Evolutionary conservation across 2,329 filamentous ascomycete species (phyloP).

Genomic region (Elsinoe australis): DNA sequence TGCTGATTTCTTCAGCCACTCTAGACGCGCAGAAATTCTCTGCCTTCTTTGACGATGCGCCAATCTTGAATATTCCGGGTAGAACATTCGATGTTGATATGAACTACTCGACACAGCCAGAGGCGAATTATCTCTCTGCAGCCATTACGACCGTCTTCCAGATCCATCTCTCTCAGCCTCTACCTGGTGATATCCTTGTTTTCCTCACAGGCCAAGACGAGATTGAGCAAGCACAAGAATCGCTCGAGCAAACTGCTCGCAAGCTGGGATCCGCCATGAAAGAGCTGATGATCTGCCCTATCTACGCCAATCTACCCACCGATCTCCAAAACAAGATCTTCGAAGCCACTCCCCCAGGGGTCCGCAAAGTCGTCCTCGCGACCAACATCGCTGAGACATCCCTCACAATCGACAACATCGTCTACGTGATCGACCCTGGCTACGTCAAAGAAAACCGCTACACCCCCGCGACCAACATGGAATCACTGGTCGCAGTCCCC

Average conservation of each 20-base stretch:
- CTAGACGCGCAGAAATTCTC: slow-evolving; percentile 92
- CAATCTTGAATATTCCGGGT: slow-evolving; percentile 91
- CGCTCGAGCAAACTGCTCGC: slow-evolving; percentile 73
- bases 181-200: slow-evolving; percentile 76
- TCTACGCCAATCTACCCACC: slow-evolving; percentile 87
- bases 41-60: slow-evolving; percentile 82
- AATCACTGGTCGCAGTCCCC: slow-evolving; percentile 80
- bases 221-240: slow-evolving; percentile 79
- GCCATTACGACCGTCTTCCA: slow-evolving; percentile 92
- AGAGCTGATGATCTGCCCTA: slow-evolving; percentile 83
- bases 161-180: slow-evolving; percentile 78
- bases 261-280: slow-evolving; percentile 79
- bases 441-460: slow-evolving; percentile 95
- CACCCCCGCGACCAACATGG: slow-evolving; percentile 87
- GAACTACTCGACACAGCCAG: slow-evolving; percentile 81
- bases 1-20: slow-evolving; percentile 89
- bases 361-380: slow-evolving; percentile 83
- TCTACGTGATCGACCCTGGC: slow-evolving; percentile 91
- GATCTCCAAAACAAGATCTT: slow-evolving; percentile 92
- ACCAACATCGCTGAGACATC: slow-evolving; percentile 97
- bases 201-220: slow-evolving; percentile 96
- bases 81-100: slow-evolving; percentile 84
- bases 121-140: slow-evolving; percentile 87
- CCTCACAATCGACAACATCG: slow-evolving; percentile 91
- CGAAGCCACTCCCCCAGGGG: slow-evolving; percentile 76